Evolutionary conservation across 305 asterid genomes (phyloP).

Genomic region (Solanum hybrid): DNA sequence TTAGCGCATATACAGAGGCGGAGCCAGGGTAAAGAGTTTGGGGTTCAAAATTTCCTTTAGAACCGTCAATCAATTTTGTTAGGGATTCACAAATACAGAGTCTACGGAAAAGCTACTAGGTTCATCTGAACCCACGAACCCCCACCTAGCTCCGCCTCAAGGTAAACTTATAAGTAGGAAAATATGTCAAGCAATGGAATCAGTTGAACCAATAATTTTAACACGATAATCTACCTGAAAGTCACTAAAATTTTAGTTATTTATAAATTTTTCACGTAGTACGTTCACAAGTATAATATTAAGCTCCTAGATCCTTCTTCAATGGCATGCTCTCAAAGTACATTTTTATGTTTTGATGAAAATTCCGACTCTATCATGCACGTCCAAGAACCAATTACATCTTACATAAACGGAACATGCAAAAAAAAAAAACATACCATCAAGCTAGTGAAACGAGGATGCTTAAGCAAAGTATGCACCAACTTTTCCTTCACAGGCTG

Average conservation of each 20-base stretch:
- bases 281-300: background rate
- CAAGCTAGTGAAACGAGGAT: constrained; percentile 30
- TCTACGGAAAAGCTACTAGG: too few relatives aligned
- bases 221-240: background rate
- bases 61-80: too few relatives aligned
- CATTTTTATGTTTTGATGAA: background rate
- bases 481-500: constrained; percentile 11
- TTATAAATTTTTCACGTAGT: background rate
- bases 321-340: background rate
- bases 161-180: background rate
- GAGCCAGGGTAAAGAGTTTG: too few relatives aligned
- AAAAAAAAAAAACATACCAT: constrained; percentile 8
- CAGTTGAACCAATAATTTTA: background rate
- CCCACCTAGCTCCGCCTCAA: background rate
- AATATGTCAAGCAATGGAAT: background rate
- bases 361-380: background rate
- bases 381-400: background rate
- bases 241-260: background rate
- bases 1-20: background rate
- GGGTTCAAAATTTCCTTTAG: too few relatives aligned
- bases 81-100: too few relatives aligned
- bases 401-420: background rate
- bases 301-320: background rate
- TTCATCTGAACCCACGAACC: too few relatives aligned
- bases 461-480: constrained; percentile 20